phyloP scores from a whole-genome alignment of 345 rosid genomes.

The Bruguiera gymnorhiza region DNA sequence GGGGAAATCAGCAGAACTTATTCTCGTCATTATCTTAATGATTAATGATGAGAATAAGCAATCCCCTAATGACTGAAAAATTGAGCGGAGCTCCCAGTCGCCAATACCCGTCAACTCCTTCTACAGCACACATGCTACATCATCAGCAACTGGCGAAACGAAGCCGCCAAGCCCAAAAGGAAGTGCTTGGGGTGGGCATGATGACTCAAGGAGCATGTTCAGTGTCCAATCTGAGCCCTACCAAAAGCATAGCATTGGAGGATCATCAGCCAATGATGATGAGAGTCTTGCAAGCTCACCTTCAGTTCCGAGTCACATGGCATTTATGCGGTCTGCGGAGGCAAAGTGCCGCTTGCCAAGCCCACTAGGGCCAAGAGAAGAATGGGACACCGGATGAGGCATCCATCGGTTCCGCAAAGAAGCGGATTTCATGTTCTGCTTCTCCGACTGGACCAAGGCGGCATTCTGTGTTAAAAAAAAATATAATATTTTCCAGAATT shows the following conservation, averaged over 20 bases:
- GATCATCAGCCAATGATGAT: slow-evolving; percentile 58
- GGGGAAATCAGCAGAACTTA: slow-evolving; percentile 49
- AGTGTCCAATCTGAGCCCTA: too few relatives aligned
- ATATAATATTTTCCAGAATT: too few relatives aligned
- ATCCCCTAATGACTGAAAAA: slow-evolving; percentile 39
- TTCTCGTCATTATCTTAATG: slow-evolving; percentile 31
- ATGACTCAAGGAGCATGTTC: slow-evolving; percentile 65
- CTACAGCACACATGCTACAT: slow-evolving; percentile 22
- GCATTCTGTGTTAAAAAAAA: too few relatives aligned
- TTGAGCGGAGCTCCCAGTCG: slow-evolving; percentile 35
- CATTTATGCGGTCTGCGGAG: too few relatives aligned
- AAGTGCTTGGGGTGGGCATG: slow-evolving; percentile 48
- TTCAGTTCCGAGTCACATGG: slow-evolving; percentile 25
- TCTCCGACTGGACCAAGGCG: slow-evolving; percentile 26
- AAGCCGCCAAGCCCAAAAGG: slow-evolving; percentile 47
- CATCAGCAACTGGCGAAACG: slow-evolving; percentile 23
- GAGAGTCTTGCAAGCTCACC: slow-evolving; percentile 69
- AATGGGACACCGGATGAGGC: too few relatives aligned
- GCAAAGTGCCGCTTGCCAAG: too few relatives aligned
- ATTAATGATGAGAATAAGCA: slow-evolving; percentile 29
- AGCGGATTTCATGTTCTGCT: slow-evolving; percentile 25
- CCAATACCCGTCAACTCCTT: slow-evolving; percentile 43
- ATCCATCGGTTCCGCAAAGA: slow-evolving; percentile 19
- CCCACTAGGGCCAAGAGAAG: too few relatives aligned
- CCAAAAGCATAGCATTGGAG: slow-evolving; percentile 72